Evolutionary conservation across 1,139 yeast genomes (phyloP), one percentile per base, ranked within the genome.

Genomic region (Hansenula sp.): DNA sequence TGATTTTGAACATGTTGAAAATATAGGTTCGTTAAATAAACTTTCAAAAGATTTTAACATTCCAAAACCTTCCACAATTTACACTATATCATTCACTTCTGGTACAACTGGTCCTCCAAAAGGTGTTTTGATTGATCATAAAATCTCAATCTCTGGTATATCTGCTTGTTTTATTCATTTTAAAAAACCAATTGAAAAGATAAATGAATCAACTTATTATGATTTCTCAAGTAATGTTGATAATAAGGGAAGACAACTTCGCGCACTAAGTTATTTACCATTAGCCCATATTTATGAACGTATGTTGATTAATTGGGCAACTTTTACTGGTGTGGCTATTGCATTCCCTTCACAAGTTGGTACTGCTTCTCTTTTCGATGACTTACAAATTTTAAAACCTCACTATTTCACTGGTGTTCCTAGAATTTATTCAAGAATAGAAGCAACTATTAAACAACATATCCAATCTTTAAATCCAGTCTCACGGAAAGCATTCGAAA

Each of bases 381-480:
- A 79, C 51, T 66, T 78, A 54, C 64, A 64, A 45, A 46, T 62
- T 17, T 61, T 70, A 50, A 72, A 72, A 52, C 85, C 85, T 7
- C 56, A 64, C 28, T 60, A 60, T 37, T 62, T 78, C 59, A 59
- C 71, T 33, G 73, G 74, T 48, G 87, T 80, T 34, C 87, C 86
- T 3, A 64, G 86, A 44, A 71, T 80, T 5, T 73, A 71, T 53
- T 71, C 79, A 41, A 71, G 76, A 53, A 63, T 79, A 42, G 85
- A 78, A 50, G 71, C 54, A 60, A 69, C 59, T 48, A 46, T 63
- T 7, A 61, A 51, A 29, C 24, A 29, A 18, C 38, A 42, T 18
- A 33, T 46, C 14, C 13, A 35, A 29, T 18, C 24, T 1, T 30
- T 44, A 3, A 37, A 34, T 14, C 40, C 43, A 13, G 33, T 24